Conservation (phyloP, 2,329 filamentous ascomycete species). For the Domatiomyces catenatus region DNA sequence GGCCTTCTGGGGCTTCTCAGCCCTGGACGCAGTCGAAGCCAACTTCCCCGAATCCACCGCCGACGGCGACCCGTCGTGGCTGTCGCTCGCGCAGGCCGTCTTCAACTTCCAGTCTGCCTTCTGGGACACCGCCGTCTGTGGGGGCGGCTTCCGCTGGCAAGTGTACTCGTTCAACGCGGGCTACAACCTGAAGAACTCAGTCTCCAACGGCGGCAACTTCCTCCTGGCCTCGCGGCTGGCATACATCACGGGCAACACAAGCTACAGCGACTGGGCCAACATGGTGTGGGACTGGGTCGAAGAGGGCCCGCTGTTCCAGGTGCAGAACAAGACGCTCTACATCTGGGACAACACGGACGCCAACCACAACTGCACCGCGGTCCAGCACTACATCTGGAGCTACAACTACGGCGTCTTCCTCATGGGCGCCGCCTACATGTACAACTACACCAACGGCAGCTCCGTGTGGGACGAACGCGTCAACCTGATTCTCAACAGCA, state of each 20-base stretch:
- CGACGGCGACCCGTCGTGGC: slow-evolving; percentile 46
- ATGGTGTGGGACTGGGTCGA: slow-evolving; percentile 42
- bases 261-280: slow-evolving; percentile 63
- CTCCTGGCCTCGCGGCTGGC: slow-evolving; percentile 52
- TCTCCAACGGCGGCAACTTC: slow-evolving; percentile 44
- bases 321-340: slow-evolving; percentile 32
- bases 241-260: slow-evolving; percentile 61
- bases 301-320: slow-evolving; percentile 16
- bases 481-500: slow-evolving; percentile 38
- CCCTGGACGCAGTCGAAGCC: slow-evolving; percentile 41
- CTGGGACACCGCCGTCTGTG: slow-evolving; percentile 53
- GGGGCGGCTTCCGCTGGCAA: slow-evolving; percentile 70
- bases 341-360: slow-evolving; percentile 42
- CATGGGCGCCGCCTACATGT: slow-evolving; percentile 41
- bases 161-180: slow-evolving; percentile 64
- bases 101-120: slow-evolving; percentile 64
- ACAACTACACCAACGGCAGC: slow-evolving; percentile 32
- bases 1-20: slow-evolving; percentile 42
- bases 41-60: slow-evolving; percentile 29
- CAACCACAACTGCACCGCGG: slow-evolving; percentile 33
- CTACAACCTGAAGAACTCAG: slow-evolving; percentile 41
- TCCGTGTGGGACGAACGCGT: slow-evolving; percentile 38
- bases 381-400: slow-evolving; percentile 36
- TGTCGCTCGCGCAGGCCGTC: slow-evolving; percentile 58
- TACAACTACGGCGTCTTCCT: slow-evolving; percentile 43